Base-by-base conservation (phyloP, 768 basidiomycete species). In the Podaxis carcinomalis region DNA sequence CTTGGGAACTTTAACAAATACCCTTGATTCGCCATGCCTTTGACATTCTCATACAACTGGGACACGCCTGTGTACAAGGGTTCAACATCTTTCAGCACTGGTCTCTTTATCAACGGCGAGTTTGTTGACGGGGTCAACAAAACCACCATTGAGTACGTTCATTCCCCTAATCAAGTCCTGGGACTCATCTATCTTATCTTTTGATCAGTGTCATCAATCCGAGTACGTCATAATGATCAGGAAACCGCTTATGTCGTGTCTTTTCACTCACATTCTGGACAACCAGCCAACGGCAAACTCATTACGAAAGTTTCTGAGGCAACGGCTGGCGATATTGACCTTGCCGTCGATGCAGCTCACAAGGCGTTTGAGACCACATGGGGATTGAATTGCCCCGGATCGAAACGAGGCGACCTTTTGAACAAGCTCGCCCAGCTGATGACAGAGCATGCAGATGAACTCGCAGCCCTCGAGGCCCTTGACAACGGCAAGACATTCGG, bases 61-160 rank as follows among this genome's bases (percentile, higher is more conserved):
- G 67, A 86, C 58, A 81, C 78, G 2, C 74, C 71, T 49, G 63
- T 73, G 57, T 88, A 72, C 83, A 87, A 82, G 71, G 87, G 86
- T 46, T 82, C 81, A 65, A 77, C 80, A 37, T 75, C 74, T 21
- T 83, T 90, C 70, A 70, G 72, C 61, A 88, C 89, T 3, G 90
- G 92, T 37, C 71, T 92, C 63, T 93, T 83, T 78, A 90, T 94
- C 74, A 77, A 84, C 71, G 85, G 86, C 66, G 68, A 91, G 73
- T 93, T 83, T 65, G 74, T 80, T 46, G 83, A 85, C 42, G 86
- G 86, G 14, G 72, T 74, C 6, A 72, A 80, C 4, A 72, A 76
- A 1, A 81, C 76, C 35, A 84, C 81, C 5, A 85, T 92, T 67
- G 87, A 88, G 88, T 89, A 64, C 62, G 86, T 72, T 27, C 3